A percentile compares a stretch with the other conserved stretches of the same genome.
These are phyloP conservation scores for Citrus reticulata DNA, from an alignment of 345 rosid species.

Conservation along the genomic window DNA sequence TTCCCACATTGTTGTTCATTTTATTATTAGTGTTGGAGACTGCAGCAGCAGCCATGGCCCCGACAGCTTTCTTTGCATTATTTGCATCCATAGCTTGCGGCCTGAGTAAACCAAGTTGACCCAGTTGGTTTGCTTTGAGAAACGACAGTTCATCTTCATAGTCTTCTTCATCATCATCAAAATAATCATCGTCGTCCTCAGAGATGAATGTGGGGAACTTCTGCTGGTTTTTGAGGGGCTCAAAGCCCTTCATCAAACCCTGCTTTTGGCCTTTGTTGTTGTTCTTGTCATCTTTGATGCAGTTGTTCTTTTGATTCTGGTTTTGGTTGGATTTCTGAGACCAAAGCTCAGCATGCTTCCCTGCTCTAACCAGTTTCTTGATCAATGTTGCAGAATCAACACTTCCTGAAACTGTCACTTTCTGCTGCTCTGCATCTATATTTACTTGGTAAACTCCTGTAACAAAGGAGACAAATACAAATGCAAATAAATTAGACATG, in stretches of 20 bases:
- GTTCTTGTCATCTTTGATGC: conserved; percentile 36
- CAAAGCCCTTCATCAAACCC: conserved; percentile 37
- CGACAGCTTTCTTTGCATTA: conserved; percentile 30
- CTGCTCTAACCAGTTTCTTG: conserved; percentile 62
- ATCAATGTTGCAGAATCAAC: conserved; percentile 65
- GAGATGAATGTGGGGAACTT: conserved; percentile 28
- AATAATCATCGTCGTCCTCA: conserved; percentile 43
- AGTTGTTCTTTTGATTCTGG: conserved; percentile 35
- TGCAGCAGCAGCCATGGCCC: conserved; percentile 16
- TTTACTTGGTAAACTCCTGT: conserved; percentile 69
- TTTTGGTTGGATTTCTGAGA: conserved; percentile 46
- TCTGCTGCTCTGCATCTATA: conserved; percentile 74
- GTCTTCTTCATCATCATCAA: conserved; percentile 37
- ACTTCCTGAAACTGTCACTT: conserved; percentile 64
- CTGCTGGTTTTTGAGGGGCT: conserved; percentile 47
- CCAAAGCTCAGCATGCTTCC: conserved; percentile 81
- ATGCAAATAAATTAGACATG: background rate
- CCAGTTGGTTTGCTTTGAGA: conserved; percentile 25
- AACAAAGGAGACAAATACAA: conserved; percentile 1
- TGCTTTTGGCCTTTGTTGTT: conserved; percentile 49
- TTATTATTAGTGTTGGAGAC: conserved; percentile 13
- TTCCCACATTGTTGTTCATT: conserved; percentile 32
- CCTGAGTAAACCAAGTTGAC: conserved; percentile 29
- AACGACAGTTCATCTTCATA: conserved; percentile 38
- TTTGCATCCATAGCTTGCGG: conserved; percentile 28